Evolutionary conservation across 2,329 filamentous ascomycete genomes (phyloP).

Genomic region (Talaromyces verruculosus): DNA sequence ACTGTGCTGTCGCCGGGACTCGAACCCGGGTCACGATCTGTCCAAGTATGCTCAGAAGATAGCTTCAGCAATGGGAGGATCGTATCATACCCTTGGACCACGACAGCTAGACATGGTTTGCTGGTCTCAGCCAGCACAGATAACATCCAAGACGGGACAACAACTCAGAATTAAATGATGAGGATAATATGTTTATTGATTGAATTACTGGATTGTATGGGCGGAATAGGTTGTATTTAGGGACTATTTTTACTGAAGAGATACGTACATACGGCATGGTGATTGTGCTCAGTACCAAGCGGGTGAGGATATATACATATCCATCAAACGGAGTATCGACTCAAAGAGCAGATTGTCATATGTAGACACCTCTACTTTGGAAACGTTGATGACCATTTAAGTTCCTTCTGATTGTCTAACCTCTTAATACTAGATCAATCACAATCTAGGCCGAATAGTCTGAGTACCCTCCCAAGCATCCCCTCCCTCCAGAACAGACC

Average conservation of each 20-base stretch:
- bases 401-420: neutral
- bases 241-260: no score
- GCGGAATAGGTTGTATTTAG: no score
- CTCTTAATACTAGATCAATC: neutral
- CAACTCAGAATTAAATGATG: no score
- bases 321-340: no score
- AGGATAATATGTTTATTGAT: neutral
- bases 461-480: slow-evolving; percentile 66
- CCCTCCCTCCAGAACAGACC: slow-evolving; percentile 81
- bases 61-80: slow-evolving; percentile 23
- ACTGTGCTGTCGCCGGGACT: slow-evolving; percentile 24
- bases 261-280: neutral
- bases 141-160: neutral
- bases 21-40: slow-evolving; percentile 29
- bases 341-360: no score
- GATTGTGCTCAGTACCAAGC: neutral
- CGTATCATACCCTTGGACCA: slow-evolving; percentile 28
- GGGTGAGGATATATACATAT: no score
- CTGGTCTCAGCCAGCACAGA: neutral
- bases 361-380: neutral
- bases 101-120: no score
- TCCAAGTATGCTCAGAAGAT: neutral
- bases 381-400: neutral
- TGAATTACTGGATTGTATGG: neutral
- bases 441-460: slow-evolving; percentile 48